Evolutionary conservation across 148 eudicot genomes (phyloP).

Genomic region (Chenopodium suecicum): DNA sequence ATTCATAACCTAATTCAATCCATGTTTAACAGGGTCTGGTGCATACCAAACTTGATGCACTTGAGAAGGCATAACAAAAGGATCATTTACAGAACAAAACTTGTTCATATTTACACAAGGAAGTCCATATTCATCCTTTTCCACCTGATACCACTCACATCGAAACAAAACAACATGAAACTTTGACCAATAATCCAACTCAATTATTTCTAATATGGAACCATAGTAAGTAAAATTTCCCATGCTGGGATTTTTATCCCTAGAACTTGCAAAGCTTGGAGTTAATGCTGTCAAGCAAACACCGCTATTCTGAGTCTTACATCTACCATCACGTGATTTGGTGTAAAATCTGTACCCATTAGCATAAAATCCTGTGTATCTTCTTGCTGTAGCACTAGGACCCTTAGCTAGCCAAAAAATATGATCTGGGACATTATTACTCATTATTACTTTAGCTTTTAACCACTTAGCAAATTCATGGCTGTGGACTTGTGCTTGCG

Average conservation of each 20-base stretch:
- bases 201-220: slow-evolving; percentile 23
- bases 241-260: slow-evolving; percentile 22
- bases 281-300: slow-evolving; percentile 11
- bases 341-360: slow-evolving; percentile 33
- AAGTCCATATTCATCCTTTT: too few relatives aligned
- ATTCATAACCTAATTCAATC: too few relatives aligned
- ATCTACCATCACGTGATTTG: slow-evolving; percentile 14
- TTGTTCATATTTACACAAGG: too few relatives aligned
- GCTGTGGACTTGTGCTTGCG: slow-evolving; percentile 1
- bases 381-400: slow-evolving; percentile 7
- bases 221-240: slow-evolving; percentile 19
- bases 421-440: background rate
- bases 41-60: too few relatives aligned
- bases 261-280: slow-evolving; percentile 31
- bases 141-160: too few relatives aligned
- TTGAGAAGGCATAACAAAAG: too few relatives aligned
- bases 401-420: slow-evolving; percentile 23
- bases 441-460: background rate
- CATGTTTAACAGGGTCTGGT: too few relatives aligned
- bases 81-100: too few relatives aligned
- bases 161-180: slow-evolving; percentile 13
- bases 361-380: slow-evolving; percentile 13
- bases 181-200: slow-evolving; percentile 20
- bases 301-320: slow-evolving; percentile 10
- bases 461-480: slow-evolving; percentile 13